Base-by-base conservation (phyloP, 305 asterid species). In the Fraxinus angustifolia region DNA sequence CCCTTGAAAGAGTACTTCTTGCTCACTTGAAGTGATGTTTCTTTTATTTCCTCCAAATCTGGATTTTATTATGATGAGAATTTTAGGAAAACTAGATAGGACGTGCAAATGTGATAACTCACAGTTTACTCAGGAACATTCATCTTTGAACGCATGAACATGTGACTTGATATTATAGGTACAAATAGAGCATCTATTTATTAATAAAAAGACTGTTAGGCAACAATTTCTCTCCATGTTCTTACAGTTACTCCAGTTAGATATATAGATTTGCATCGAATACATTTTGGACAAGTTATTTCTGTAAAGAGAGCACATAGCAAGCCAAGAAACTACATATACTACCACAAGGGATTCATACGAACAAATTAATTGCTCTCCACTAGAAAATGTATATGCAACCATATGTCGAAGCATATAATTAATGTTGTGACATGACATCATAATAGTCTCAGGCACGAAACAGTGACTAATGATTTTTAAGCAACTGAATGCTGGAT, bases 11-110 rank as follows among this genome's bases (percentile, higher is more conserved):
- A 83, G 79, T 75, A 81, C 87, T 72, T 83, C 89, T 48, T 58
- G 82, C 80, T 80, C 84, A 84, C 81, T 80, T 77, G 79, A 79
- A 34, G 82, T 81, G 79, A 76, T 79, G 81, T 80, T 82, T 76
- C 79, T 76, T 42, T 87, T 87, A 80, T 76, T 58, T 79, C 84
- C 86, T 77, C 85, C 83, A 80, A 80, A 73, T 77, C 91, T 83
- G 89, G 79, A 80, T 74, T 87, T 80, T 48, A 80, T 75, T 72
- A 48, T 68, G n/a, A 80, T 40, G 40, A 53, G 65, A 76, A 78
- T 83, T 78, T 81, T 78, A 83, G 82, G 42, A 53, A 68, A 83
- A 78, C 80, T 74, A 48, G 11, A 80, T 74, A 38, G 11, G 58
- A 36, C 21, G 10, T 30, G 17, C 50, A 40, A 35, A 65, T n/a